Evolutionary conservation across 2,329 filamentous ascomycete genomes (phyloP).

Genomic region (Botrytis fragariae): DNA sequence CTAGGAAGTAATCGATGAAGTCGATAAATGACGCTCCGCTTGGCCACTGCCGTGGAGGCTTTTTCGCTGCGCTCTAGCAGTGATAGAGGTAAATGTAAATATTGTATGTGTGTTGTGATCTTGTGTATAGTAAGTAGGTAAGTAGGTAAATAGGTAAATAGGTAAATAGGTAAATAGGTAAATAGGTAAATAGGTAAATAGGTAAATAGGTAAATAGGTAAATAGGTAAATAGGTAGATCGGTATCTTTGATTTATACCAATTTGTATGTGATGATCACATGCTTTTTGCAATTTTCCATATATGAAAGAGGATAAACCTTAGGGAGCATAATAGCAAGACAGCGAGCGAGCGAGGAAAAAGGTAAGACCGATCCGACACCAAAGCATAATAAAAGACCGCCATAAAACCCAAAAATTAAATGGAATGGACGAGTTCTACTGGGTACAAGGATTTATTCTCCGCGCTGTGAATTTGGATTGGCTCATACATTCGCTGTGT

Average conservation of each 20-base stretch:
- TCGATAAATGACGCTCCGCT: neutral
- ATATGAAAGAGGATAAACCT: neutral
- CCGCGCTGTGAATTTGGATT: neutral
- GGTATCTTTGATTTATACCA: no score
- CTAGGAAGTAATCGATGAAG: neutral
- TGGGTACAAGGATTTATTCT: neutral
- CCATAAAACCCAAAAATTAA: no score
- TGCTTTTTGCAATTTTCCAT: neutral
- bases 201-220: no score
- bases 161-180: no score
- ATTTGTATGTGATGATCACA: neutral
- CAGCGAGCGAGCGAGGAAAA: neutral
- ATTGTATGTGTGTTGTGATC: neutral
- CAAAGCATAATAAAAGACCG: no score
- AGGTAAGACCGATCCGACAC: neutral
- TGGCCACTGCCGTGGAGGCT: neutral
- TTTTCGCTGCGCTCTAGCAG: neutral
- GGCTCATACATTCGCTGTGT: neutral
- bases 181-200: no score
- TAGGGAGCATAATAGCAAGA: neutral
- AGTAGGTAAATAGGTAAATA: no score
- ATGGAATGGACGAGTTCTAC: neutral
- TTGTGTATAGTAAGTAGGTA: no score
- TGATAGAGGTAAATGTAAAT: neutral
- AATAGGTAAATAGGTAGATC: no score